Evolutionary conservation across 805 yeast species (phyloP), one percentile per base, ranked within the genome.

Genomic region (Torulaspora quercuum): DNA sequence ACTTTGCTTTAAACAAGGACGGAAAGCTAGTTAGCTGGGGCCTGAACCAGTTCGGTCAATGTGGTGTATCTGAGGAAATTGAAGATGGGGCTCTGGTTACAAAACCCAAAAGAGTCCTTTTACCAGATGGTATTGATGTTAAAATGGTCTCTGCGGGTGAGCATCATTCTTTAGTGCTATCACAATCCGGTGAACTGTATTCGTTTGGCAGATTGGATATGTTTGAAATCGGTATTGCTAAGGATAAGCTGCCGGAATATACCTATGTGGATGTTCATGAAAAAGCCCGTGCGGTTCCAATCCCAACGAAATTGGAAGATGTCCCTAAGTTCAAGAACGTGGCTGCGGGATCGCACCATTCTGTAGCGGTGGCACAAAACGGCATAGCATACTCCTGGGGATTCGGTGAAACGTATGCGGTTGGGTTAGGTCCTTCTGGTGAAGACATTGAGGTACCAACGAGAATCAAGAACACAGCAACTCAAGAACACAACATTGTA

Each of bases 381-480:
- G 98, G 99, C 9, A 67, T 84, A 34, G 84, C 79, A 1, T 92
- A 78, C 66, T 76, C 97, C 1, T 92, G 99, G 99, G 99, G 99
- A 1, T 92, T 89, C 58, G 97, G 94, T 29, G 97, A 90, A 49
- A 89, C 96, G 1, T 92, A 87, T 63, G 98, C 95, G 12, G 80
- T 90, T 20, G 99, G 99, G 8, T 78, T 88, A 42, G 98, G 98
- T 6, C 89, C 88, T 12, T 68, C 70, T 5, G 80, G 84, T 23
- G 96, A 86, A 30, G 97, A 92, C 59, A 82, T 87, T 37, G 94
- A 79, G 35, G 68, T 68, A 13, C 99, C 98, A 28, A 84, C 96
- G 0, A 76, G 90, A 61, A 86, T 92, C 52, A 78, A 80, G 49
- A 92, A 94, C 61, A 92, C 97, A 3, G 99, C 99, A 2, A 88